A percentile compares a stretch with the other conserved stretches of the same genome.
phyloP scores from a whole-genome alignment of 495 filamentous ascomycete species.

The Penicillium bovifimosum region DNA sequence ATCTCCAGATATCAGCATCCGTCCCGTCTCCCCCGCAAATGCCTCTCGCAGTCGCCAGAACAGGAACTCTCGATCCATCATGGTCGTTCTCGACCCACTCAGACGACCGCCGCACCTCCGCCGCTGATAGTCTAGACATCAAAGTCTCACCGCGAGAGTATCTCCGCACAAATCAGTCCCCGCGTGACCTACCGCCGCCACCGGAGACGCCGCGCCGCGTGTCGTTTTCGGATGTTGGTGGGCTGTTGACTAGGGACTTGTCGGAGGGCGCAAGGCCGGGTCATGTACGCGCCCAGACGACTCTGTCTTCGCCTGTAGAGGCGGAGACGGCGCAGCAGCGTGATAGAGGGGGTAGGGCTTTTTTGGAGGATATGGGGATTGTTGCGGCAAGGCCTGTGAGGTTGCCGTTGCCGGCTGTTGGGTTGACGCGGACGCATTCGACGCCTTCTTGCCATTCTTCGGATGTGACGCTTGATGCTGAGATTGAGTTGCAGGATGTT shows the following conservation, averaged over 20 bases:
- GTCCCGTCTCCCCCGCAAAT: slow-evolving; percentile 25
- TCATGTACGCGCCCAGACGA: background rate
- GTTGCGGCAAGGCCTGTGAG: background rate
- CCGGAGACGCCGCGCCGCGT: slow-evolving; percentile 40
- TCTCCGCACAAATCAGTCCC: slow-evolving; percentile 26
- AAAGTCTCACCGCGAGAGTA: slow-evolving; percentile 37
- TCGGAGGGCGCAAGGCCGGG: background rate
- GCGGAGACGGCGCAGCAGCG: background rate
- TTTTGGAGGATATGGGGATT: slow-evolving; percentile 55
- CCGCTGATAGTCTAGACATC: slow-evolving; percentile 29
- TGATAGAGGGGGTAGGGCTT: slow-evolving; percentile 43
- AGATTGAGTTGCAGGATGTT: slow-evolving; percentile 47
- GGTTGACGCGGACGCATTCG: background rate
- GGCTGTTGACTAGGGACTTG: slow-evolving; percentile 40
- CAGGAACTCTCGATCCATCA: slow-evolving; percentile 26
- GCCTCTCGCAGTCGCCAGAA: slow-evolving; percentile 21
- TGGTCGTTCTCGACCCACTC: slow-evolving; percentile 30
- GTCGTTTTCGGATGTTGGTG: slow-evolving; percentile 70
- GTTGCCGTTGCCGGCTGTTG: too few relatives aligned
- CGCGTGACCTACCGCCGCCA: slow-evolving; percentile 12
- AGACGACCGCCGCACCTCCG: slow-evolving; percentile 27
- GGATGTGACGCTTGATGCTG: slow-evolving; percentile 18
- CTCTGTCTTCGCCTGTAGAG: background rate
- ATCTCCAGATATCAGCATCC: slow-evolving; percentile 22
- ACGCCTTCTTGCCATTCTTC: slow-evolving; percentile 17